Conservation (phyloP, 495 filamentous ascomycete species). For the Talaromyces thailandensis region DNA sequence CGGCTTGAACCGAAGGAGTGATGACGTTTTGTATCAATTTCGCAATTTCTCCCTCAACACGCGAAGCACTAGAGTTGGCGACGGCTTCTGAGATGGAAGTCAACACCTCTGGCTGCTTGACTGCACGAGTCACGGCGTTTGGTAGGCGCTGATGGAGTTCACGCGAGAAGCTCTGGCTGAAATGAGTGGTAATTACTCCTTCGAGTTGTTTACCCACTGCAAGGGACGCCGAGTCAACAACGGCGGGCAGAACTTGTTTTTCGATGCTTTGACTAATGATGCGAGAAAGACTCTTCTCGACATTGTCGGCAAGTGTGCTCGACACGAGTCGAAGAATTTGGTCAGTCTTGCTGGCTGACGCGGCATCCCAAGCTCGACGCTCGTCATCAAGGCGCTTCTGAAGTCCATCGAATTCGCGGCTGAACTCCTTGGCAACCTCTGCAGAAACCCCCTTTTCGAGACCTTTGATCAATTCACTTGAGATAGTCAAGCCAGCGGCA, state of each 20-base stretch:
- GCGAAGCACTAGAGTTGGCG: constrained; percentile 50
- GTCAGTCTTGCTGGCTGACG: constrained; percentile 61
- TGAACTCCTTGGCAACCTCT: constrained; percentile 48
- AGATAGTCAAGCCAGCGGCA: constrained; percentile 5
- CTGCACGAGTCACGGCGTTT: constrained; percentile 44
- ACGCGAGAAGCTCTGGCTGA: constrained; percentile 37
- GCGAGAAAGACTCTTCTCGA: constrained; percentile 66
- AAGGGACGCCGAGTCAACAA: constrained; percentile 38
- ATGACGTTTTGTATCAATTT: constrained; percentile 52
- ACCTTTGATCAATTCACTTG: constrained; percentile 2
- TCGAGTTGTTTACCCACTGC: constrained; percentile 54
- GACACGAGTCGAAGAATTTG: constrained; percentile 81
- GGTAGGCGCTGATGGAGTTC: constrained; percentile 49
- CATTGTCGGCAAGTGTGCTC: constrained; percentile 78
- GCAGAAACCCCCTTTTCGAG: constrained; percentile 45
- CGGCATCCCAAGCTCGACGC: constrained; percentile 52
- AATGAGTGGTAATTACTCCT: constrained; percentile 39
- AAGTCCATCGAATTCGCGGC: constrained; percentile 47
- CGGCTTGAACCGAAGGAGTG: constrained; percentile 53
- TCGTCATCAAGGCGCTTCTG: constrained; percentile 58
- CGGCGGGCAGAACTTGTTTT: constrained; percentile 50
- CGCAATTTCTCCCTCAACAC: constrained; percentile 59
- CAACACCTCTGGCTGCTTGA: constrained; percentile 57
- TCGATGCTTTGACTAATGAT: constrained; percentile 63
- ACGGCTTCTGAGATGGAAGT: constrained; percentile 64